Percentiles rank a stretch among this genome's conserved stretches.
These are phyloP conservation scores for Ceratobasidium sp. DNA, from an alignment of 1,284 basidiomycete genomes.

Conservation along the genomic window DNA sequence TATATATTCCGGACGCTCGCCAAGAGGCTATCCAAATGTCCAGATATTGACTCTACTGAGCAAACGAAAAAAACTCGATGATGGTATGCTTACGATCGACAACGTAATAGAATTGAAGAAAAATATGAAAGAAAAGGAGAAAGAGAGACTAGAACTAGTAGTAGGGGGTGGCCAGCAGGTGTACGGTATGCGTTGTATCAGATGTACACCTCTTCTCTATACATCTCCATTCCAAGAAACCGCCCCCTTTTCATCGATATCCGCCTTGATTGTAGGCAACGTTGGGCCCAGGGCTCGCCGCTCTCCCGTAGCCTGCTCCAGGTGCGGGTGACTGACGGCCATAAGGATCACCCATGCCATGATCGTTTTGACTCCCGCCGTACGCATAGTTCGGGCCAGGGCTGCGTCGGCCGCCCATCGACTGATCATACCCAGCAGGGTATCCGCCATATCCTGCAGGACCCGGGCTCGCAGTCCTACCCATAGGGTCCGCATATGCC, in stretches of 20 bases:
- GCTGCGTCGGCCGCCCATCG: conserved; percentile 60
- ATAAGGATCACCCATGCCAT: conserved; percentile 38
- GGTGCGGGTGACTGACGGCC: conserved; percentile 63
- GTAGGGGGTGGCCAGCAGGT: conserved; percentile 29
- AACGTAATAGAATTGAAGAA: background rate
- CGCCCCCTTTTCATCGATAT: conserved; percentile 9
- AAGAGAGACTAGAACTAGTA: conserved; percentile 19
- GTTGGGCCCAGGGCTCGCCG: conserved; percentile 48
- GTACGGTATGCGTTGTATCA: conserved; percentile 34
- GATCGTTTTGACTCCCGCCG: conserved; percentile 44
- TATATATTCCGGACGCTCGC: conserved; percentile 35
- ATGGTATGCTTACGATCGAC: conserved; percentile 24
- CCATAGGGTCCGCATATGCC: conserved; percentile 46
- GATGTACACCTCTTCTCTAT: conserved; percentile 32
- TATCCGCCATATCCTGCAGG: conserved; percentile 31
- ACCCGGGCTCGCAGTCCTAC: conserved; percentile 35
- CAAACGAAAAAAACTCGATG: conserved; percentile 11
- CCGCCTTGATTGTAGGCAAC: conserved; percentile 45
- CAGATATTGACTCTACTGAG: conserved; percentile 21
- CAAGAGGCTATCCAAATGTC: conserved; percentile 23
- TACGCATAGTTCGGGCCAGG: conserved; percentile 50
- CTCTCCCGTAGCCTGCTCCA: conserved; percentile 52
- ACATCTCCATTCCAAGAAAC: background rate
- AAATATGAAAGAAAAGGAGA: background rate
- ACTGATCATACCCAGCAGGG: conserved; percentile 59